Base-by-base conservation (phyloP, 176 grass and related monocot species). In the Carex littledalei region DNA sequence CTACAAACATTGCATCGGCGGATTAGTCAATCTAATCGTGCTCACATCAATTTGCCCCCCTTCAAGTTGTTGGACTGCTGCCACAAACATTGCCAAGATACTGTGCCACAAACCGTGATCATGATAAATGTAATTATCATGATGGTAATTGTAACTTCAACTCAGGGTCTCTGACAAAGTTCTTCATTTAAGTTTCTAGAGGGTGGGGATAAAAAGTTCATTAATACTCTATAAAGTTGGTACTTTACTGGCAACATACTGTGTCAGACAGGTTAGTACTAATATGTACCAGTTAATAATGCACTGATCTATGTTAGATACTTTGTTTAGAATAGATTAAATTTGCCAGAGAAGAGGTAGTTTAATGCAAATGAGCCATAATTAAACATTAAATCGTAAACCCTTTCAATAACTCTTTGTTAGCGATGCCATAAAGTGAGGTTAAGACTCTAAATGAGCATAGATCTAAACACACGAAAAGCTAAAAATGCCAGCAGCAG, bases 161-260 rank as follows among this genome's bases (percentile, higher is more conserved):
- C 4, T 75, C 71, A 24, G 41, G 20, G 10, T 52, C 45, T 52
- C 45, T 53, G 45, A 31, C 72, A 54, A 4, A 29, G n/a, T n/a
- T n/a, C n/a, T n/a, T n/a, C n/a, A n/a, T n/a, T n/a, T n/a, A n/a
- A n/a, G n/a, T n/a, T n/a, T n/a, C n/a, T n/a, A n/a, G n/a, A n/a
- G 15, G 13, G 17, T 71, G 34, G 68, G n/a, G n/a, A n/a, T n/a
- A n/a, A n/a, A n/a, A n/a, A n/a, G 47, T 24, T 16, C 5, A 54
- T 53, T 76, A 76, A 53, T 54, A 53, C 47, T 29, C 12, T 43
- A 49, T 49, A 26, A 4, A 52, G 8, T 24, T 24, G 37, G 41
- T 54, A 76, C 47, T 54, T 76, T 54, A 53, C 74, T 56, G 74
- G 74, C 74, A 78, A 15, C 26, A 53, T 76, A 54, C 72, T 76